Percentiles rank a stretch among this genome's conserved stretches.
Conservation (phyloP, 257 asterid species). For the Solanum piurae region DNA sequence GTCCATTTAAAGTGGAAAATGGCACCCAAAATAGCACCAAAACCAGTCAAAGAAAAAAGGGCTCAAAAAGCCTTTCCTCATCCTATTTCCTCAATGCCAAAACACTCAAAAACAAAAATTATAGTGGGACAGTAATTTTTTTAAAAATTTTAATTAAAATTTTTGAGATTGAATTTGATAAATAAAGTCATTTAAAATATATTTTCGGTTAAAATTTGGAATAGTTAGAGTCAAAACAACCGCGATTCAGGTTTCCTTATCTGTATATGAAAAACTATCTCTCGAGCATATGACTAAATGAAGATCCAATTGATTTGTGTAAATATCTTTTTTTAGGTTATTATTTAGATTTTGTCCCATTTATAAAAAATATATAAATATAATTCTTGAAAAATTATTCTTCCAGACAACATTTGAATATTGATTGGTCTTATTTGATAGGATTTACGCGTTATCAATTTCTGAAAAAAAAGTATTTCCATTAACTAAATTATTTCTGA, state of each 20-base stretch:
- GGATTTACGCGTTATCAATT: neutral
- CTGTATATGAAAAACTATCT: fast-evolving
- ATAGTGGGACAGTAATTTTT: neutral
- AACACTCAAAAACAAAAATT: neutral
- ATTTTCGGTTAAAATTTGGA: neutral
- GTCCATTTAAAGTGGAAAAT: neutral
- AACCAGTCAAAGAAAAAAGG: neutral
- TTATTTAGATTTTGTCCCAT: neutral
- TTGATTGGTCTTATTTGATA: neutral
- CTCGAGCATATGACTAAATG: neutral
- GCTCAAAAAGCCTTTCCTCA: neutral
- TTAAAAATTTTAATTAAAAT: no score
- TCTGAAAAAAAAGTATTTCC: neutral
- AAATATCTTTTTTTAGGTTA: neutral
- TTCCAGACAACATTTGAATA: neutral
- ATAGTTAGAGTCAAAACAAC: neutral
- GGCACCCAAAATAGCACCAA: neutral
- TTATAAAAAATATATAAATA: neutral
- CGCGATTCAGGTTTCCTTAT: neutral
- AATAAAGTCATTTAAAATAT: neutral
- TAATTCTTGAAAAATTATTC: neutral
- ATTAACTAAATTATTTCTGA: neutral
- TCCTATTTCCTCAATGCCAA: neutral
- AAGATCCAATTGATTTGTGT: neutral
- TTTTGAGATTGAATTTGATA: neutral